These are phyloP conservation scores for Pythium chondricola DNA, from an alignment of 352 stramenopile species.

Conservation along the genomic window DNA sequence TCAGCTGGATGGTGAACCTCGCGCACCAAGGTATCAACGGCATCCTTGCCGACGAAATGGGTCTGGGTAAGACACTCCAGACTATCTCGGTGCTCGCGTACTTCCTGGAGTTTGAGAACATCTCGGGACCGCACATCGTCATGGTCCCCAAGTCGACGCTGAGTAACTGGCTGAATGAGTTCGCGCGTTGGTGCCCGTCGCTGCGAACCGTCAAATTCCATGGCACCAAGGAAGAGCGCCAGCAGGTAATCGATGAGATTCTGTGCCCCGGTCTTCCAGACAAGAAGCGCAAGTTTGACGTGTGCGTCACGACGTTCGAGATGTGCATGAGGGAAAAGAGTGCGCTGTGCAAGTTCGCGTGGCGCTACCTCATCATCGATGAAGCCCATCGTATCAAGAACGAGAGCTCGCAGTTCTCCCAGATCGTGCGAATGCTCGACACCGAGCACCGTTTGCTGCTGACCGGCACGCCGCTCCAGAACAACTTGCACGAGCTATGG, in stretches of 20 bases:
- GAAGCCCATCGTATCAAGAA: constrained; percentile 89
- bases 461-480: constrained; percentile 93
- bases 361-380: constrained; percentile 86
- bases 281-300: constrained; percentile 92
- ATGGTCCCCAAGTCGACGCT: constrained; percentile 93
- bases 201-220: constrained; percentile 93
- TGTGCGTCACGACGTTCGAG: constrained; percentile 98
- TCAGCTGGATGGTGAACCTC: constrained; percentile 98
- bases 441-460: constrained; percentile 86
- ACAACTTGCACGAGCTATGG: constrained; percentile 95
- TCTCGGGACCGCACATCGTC: constrained; percentile 89
- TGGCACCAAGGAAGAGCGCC: constrained; percentile 85
- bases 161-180: constrained; percentile 93
- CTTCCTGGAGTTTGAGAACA: constrained; percentile 78
- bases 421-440: constrained; percentile 72
- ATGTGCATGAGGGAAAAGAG: constrained; percentile 90
- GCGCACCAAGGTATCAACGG: constrained; percentile 98
- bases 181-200: constrained; percentile 88
- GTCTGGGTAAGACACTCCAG: constrained; percentile 97
- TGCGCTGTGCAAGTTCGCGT: constrained; percentile 87
- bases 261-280: constrained; percentile 82
- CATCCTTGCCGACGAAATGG: constrained; percentile 97
- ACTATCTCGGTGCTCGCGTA: constrained; percentile 86
- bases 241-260: constrained; percentile 85
- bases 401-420: constrained; percentile 84